Percentiles rank a stretch among this genome's conserved stretches.
phyloP scores from a whole-genome alignment of 2,329 filamentous ascomycete species.

The Cytospora mali region DNA sequence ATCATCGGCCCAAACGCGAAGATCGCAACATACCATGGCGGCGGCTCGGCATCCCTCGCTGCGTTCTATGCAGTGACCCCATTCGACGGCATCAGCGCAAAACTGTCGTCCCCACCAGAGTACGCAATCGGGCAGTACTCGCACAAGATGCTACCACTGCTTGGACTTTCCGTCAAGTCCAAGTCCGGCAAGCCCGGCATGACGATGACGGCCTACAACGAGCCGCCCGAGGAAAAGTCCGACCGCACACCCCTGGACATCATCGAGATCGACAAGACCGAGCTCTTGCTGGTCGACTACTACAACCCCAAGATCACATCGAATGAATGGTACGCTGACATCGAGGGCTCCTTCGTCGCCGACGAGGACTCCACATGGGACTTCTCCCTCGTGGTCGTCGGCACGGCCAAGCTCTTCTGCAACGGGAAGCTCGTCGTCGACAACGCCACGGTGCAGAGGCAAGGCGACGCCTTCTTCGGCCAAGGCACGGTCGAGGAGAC shows the following conservation, averaged over 20 bases:
- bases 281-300: constrained; percentile 54
- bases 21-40: constrained; percentile 61
- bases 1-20: constrained; percentile 62
- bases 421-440: constrained; percentile 65
- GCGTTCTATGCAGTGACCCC: constrained; percentile 72
- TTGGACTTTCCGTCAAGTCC: constrained; percentile 56
- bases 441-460: constrained; percentile 64
- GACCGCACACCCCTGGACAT: constrained; percentile 55
- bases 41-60: constrained; percentile 63
- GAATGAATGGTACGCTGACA: constrained; percentile 59
- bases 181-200: constrained; percentile 59
- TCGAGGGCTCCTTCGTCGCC: constrained; percentile 62
- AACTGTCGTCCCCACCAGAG: constrained; percentile 46
- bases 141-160: constrained; percentile 64
- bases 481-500: constrained; percentile 60
- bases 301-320: constrained; percentile 55
- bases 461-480: constrained; percentile 61
- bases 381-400: constrained; percentile 66
- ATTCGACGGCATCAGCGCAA: constrained; percentile 67
- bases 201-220: constrained; percentile 64
- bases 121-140: constrained; percentile 66
- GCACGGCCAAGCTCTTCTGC: constrained; percentile 66
- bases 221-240: constrained; percentile 50
- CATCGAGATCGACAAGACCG: constrained; percentile 50
- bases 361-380: constrained; percentile 65